A percentile compares a stretch with the other conserved stretches of the same genome.
Evolutionary conservation across 805 yeast species (phyloP).

Genomic region (Starmera quercuum): DNA sequence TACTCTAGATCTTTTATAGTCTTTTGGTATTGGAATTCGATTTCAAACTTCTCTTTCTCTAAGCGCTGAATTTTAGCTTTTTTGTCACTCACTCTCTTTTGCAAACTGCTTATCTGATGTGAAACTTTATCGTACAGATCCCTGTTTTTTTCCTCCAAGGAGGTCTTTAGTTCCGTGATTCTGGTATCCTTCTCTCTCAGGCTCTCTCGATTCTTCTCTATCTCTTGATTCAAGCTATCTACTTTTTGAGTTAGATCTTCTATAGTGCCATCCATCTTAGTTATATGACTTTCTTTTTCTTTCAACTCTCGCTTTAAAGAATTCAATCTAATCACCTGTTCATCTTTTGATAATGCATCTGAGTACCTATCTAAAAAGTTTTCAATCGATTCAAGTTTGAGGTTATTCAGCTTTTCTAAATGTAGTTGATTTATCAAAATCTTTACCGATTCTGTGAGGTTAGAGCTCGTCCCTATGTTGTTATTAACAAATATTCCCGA

Average conservation of each 20-base stretch:
- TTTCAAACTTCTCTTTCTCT: background rate
- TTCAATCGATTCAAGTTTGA: slow-evolving; percentile 46
- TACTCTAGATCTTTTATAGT: background rate
- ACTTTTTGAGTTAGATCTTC: background rate
- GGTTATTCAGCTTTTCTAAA: slow-evolving; percentile 50
- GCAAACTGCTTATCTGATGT: background rate
- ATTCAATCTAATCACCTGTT: background rate
- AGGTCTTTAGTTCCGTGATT: background rate
- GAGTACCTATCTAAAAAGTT: slow-evolving; percentile 46
- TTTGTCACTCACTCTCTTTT: background rate
- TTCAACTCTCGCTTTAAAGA: background rate
- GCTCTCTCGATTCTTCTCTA: background rate
- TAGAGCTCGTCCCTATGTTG: slow-evolving; percentile 48
- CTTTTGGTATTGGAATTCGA: background rate
- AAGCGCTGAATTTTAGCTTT: background rate
- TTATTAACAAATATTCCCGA: slow-evolving; percentile 55
- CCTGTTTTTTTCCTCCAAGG: background rate
- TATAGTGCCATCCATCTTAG: background rate
- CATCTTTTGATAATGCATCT: slow-evolving; percentile 5
- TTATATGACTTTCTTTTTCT: background rate
- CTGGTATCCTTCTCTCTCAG: background rate
- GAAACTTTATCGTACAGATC: background rate
- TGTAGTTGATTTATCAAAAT: slow-evolving; percentile 47
- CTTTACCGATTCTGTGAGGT: slow-evolving; percentile 47
- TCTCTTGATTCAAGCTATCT: background rate